Conservation (phyloP, 2,329 filamentous ascomycete species). For the Arthroderma sp. region DNA sequence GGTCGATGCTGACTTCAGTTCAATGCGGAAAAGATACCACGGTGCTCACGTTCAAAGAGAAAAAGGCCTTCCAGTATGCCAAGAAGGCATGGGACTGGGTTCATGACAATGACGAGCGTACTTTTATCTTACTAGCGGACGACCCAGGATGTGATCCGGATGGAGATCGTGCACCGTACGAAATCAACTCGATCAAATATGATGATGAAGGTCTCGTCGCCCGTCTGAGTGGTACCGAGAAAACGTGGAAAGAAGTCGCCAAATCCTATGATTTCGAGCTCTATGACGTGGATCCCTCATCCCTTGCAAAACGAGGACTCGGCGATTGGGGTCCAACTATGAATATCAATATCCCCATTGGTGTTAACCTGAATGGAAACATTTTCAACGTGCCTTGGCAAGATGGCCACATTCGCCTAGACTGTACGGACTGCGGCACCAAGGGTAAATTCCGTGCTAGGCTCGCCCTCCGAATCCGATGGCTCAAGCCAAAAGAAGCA, state of each 20-base stretch:
- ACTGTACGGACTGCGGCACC: constrained; percentile 1
- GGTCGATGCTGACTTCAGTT: constrained; percentile 2
- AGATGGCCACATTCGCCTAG: background rate
- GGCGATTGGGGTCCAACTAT: background rate
- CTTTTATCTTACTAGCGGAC: constrained; percentile 4
- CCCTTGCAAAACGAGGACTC: background rate
- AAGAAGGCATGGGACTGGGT: constrained; percentile 5
- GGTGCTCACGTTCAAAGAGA: constrained; percentile 2
- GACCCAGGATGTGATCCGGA: constrained; percentile 3
- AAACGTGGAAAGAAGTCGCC: constrained; percentile 4
- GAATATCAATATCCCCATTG: background rate
- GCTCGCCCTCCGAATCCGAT: background rate
- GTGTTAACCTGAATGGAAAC: background rate
- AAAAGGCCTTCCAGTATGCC: constrained; percentile 3
- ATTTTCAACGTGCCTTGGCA: background rate
- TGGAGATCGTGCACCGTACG: constrained; percentile 2
- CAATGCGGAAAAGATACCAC: constrained; percentile 1
- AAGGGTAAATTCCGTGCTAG: background rate
- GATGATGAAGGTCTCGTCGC: constrained; percentile 3
- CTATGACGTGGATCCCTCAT: background rate
- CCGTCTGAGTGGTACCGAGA: constrained; percentile 3
- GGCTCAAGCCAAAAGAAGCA: constrained; percentile 1
- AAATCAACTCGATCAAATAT: constrained; percentile 3
- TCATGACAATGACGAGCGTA: constrained; percentile 4
- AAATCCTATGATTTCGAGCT: constrained; percentile 5